A percentile compares a stretch with the other conserved stretches of the same genome.
Conservation (phyloP, 2,329 filamentous ascomycete genomes). For the Karstenula rhodostoma region DNA sequence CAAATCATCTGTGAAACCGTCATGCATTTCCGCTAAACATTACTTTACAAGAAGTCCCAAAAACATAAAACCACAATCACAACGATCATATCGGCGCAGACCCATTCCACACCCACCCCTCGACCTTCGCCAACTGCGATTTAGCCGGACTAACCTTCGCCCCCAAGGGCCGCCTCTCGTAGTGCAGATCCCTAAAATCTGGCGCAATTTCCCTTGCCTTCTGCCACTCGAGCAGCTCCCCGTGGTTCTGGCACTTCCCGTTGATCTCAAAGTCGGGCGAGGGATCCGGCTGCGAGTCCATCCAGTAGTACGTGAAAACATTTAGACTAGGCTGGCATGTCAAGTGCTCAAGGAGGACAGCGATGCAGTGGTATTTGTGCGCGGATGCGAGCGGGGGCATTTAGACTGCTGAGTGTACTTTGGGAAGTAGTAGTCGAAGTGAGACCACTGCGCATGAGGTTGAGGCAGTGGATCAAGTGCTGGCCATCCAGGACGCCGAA, state of each 20-base stretch:
- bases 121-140: neutral
- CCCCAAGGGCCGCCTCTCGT: neutral
- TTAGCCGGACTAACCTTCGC: neutral
- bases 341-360: neutral
- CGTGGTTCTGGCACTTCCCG: neutral
- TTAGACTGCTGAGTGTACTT: neutral
- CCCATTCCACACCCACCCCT: neutral
- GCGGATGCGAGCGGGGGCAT: neutral
- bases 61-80: neutral
- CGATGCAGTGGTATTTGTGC: neutral
- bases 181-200: neutral
- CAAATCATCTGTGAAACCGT: neutral
- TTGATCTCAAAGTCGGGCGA: neutral
- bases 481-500: neutral
- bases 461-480: neutral
- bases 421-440: slow-evolving; percentile 3
- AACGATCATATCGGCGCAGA: neutral
- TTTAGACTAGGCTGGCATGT: neutral
- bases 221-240: neutral
- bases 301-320: slow-evolving; percentile 1
- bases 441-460: neutral
- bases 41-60: neutral
- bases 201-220: neutral
- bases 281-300: neutral
- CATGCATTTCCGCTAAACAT: neutral